These are phyloP conservation scores for Hypoxylon sp. DNA, from an alignment of 2,329 filamentous ascomycete genomes.

Conservation along the genomic window DNA sequence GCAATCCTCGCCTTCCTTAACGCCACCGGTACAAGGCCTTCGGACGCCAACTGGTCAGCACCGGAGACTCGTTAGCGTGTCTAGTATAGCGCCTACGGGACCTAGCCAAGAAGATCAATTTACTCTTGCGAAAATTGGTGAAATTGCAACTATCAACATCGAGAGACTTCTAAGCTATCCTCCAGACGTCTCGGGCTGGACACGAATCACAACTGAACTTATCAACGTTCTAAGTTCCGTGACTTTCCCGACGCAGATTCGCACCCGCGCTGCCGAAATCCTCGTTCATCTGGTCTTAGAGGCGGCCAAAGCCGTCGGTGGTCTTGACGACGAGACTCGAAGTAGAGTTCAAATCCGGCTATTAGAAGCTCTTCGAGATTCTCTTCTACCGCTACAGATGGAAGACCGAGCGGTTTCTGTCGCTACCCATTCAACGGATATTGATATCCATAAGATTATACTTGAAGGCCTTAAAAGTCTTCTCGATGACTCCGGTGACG, in stretches of 20 bases:
- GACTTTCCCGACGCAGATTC: constrained; percentile 65
- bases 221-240: constrained; percentile 66
- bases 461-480: constrained; percentile 86
- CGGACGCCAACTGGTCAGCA: constrained; percentile 57
- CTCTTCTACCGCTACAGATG: constrained; percentile 71
- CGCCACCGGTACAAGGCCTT: constrained; percentile 52
- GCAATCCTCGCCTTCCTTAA: constrained; percentile 58
- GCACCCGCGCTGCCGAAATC: constrained; percentile 74
- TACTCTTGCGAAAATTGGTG: constrained; percentile 80
- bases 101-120: constrained; percentile 75
- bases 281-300: constrained; percentile 72
- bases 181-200: constrained; percentile 82
- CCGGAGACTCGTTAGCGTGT: constrained; percentile 65
- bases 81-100: constrained; percentile 61
- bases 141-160: constrained; percentile 81
- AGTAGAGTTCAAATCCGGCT: constrained; percentile 80
- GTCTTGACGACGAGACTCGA: constrained; percentile 65
- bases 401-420: constrained; percentile 68
- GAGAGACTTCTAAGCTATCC: constrained; percentile 78
- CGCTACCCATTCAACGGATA: constrained; percentile 73
- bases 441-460: constrained; percentile 84
- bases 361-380: constrained; percentile 75
- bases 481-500: constrained; percentile 90
- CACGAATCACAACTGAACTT: constrained; percentile 71
- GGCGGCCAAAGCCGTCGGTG: constrained; percentile 69